These are phyloP conservation scores for Malus asiatica DNA, from an alignment of 306 rosid genomes.

Conservation along the genomic window DNA sequence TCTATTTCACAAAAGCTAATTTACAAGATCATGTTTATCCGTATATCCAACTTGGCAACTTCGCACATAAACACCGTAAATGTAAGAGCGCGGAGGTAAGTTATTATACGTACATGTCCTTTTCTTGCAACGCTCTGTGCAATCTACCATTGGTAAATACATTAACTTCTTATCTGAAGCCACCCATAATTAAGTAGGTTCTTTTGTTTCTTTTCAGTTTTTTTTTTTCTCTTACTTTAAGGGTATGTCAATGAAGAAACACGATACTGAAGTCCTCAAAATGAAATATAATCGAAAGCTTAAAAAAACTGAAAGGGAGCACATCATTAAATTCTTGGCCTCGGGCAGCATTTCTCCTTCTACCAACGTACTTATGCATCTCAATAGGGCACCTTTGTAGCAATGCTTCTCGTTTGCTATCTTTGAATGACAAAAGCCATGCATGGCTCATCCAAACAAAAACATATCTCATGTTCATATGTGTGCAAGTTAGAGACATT, in stretches of 20 bases:
- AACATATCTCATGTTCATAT: neutral
- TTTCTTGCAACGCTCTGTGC: neutral
- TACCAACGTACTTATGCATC: neutral
- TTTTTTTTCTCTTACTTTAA: neutral
- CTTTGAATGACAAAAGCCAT: slow-evolving; percentile 1
- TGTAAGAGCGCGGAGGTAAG: neutral
- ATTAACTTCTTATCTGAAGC: neutral
- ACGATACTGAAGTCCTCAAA: slow-evolving; percentile 4
- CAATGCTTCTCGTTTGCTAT: neutral
- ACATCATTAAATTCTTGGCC: neutral
- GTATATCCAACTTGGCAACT: neutral
- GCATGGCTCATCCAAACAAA: neutral
- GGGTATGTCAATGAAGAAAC: neutral
- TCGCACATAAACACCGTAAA: neutral
- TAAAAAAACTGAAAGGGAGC: neutral
- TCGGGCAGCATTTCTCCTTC: neutral
- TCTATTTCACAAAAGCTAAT: neutral
- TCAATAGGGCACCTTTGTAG: neutral
- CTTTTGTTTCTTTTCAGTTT: neutral
- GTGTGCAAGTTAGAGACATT: neutral
- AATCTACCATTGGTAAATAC: neutral
- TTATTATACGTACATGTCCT: neutral
- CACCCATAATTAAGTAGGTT: neutral
- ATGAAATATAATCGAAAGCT: neutral
- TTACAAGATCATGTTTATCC: neutral